These are phyloP conservation scores for Metarhizium sp. DNA, from an alignment of 2,329 filamentous ascomycete species.

Conservation along the genomic window DNA sequence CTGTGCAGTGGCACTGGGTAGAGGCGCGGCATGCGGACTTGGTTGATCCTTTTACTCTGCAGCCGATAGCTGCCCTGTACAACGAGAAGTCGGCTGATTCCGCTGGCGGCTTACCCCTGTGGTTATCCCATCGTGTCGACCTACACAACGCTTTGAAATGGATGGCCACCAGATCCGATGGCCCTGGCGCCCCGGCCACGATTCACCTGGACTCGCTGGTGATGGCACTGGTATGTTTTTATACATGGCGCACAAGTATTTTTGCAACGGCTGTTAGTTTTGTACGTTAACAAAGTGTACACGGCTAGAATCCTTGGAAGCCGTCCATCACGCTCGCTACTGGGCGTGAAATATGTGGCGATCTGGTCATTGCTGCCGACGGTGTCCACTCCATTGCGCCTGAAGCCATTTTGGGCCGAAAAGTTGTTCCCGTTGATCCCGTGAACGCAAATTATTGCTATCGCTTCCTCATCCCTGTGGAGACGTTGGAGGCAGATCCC, in stretches of 20 bases:
- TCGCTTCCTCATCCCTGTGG: slow-evolving; percentile 24
- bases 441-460: slow-evolving; percentile 23
- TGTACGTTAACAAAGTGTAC: neutral
- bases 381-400: slow-evolving; percentile 28
- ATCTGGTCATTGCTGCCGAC: slow-evolving; percentile 35
- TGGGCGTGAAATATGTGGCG: slow-evolving; percentile 19
- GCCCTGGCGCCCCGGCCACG: slow-evolving; percentile 14
- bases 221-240: slow-evolving; percentile 16
- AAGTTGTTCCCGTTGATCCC: slow-evolving; percentile 16
- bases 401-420: slow-evolving; percentile 17
- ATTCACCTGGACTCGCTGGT: slow-evolving; percentile 16
- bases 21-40: slow-evolving; percentile 12
- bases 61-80: slow-evolving; percentile 6
- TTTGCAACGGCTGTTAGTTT: neutral
- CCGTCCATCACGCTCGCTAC: slow-evolving; percentile 19
- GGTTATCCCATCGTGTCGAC: slow-evolving; percentile 30
- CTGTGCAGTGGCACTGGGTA: slow-evolving; percentile 17
- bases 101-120: slow-evolving; percentile 22
- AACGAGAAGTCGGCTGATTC: slow-evolving; percentile 10
- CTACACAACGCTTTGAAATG: slow-evolving; percentile 26
- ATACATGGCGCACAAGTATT: neutral
- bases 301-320: slow-evolving; percentile 13
- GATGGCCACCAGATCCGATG: slow-evolving; percentile 20
- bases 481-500: slow-evolving; percentile 19
- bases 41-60: slow-evolving; percentile 17